These are phyloP conservation scores for Ustilago curta DNA, from an alignment of 1,284 basidiomycete genomes.

Conservation along the genomic window DNA sequence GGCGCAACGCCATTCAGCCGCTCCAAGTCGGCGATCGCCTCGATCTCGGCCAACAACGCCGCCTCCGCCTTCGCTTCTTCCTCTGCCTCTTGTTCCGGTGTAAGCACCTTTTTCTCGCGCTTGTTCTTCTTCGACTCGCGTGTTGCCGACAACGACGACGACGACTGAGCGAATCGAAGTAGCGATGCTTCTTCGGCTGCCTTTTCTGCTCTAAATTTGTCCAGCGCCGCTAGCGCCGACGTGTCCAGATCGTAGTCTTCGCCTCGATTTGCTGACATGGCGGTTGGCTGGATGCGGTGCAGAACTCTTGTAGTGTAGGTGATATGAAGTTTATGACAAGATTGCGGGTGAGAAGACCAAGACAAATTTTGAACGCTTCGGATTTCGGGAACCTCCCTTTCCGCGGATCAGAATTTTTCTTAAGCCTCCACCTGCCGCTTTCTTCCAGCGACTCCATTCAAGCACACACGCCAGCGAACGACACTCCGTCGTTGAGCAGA, in stretches of 20 bases:
- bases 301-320: no score
- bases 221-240: constrained; percentile 62
- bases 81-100: constrained; percentile 19
- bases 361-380: constrained; percentile 1
- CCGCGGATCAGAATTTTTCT: background rate
- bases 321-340: no score
- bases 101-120: constrained; percentile 26
- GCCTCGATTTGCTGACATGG: background rate
- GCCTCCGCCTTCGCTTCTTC: constrained; percentile 49
- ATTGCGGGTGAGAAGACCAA: no score
- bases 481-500: background rate
- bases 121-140: constrained; percentile 20
- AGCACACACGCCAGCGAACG: no score
- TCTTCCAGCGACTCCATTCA: no score
- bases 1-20: constrained; percentile 45
- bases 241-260: constrained; percentile 57
- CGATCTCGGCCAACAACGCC: constrained; percentile 56
- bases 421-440: constrained; percentile 5
- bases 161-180: constrained; percentile 30
- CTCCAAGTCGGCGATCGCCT: constrained; percentile 52
- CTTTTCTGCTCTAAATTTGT: constrained; percentile 61
- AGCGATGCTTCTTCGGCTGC: constrained; percentile 60
- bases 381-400: background rate
- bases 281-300: background rate
- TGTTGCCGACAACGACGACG: constrained; percentile 16